A percentile compares a stretch with the other conserved stretches of the same genome.
Conservation (phyloP, 2,329 filamentous ascomycete genomes). For the Colletotrichum orchidophilum region DNA sequence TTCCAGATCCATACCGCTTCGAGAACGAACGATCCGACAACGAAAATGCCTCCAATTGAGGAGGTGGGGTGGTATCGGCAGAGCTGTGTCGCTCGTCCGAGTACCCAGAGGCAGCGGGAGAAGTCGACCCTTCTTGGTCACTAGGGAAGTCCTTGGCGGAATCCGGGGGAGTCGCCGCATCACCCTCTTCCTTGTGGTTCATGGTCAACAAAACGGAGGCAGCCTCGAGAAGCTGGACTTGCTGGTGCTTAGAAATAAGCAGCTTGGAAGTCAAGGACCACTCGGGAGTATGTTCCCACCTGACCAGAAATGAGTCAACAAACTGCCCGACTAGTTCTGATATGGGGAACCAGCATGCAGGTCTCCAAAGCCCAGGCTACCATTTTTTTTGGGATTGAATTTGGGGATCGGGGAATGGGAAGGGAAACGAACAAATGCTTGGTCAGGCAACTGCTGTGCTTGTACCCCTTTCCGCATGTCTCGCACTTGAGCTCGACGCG, state of each 20-base stretch:
- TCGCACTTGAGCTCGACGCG: constrained; percentile 92
- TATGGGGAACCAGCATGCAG: constrained; percentile 32
- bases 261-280: constrained; percentile 98
- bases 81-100: constrained; percentile 86
- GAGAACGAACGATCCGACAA: constrained; percentile 56
- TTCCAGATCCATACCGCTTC: constrained; percentile 68
- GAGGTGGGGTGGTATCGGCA: constrained; percentile 91
- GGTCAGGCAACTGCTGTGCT: constrained; percentile 99
- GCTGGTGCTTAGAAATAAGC: constrained; percentile 98
- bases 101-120: constrained; percentile 82
- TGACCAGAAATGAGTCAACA: constrained; percentile 56
- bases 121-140: constrained; percentile 77
- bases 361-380: constrained; percentile 39
- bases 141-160: constrained; percentile 76
- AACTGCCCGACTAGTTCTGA: constrained; percentile 23
- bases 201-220: constrained; percentile 96
- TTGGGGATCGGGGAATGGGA: constrained; percentile 54
- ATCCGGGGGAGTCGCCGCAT: constrained; percentile 70
- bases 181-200: constrained; percentile 63
- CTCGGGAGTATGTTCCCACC: constrained; percentile 99
- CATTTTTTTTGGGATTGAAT: constrained; percentile 35
- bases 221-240: constrained; percentile 96
- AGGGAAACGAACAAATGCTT: constrained; percentile 98
- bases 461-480: constrained; percentile 99
- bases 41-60: constrained; percentile 73